Conservation (phyloP, 1,284 basidiomycete genomes). For the Athelia psychrophila region DNA sequence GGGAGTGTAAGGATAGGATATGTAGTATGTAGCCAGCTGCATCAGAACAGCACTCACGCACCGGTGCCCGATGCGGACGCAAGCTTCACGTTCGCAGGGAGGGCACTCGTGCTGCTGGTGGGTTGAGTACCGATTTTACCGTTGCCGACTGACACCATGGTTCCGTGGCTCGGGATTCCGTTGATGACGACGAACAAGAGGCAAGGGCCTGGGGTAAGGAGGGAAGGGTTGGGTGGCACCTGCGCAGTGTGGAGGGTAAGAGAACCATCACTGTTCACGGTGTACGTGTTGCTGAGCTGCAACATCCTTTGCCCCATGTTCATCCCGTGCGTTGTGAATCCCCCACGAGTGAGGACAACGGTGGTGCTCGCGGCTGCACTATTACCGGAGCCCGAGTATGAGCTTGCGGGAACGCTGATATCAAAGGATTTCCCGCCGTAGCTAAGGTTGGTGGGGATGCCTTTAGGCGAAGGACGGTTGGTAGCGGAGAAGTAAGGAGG, state of each 20-base stretch:
- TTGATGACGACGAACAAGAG: conserved; percentile 79
- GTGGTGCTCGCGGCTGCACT: conserved; percentile 75
- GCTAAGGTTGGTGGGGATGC: conserved; percentile 68
- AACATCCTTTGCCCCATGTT: conserved; percentile 88
- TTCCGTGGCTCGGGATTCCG: conserved; percentile 82
- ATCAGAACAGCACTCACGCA: too few species aligned
- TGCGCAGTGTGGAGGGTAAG: conserved; percentile 77
- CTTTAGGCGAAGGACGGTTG: conserved; percentile 68
- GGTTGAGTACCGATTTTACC: conserved; percentile 75
- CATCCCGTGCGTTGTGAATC: conserved; percentile 95
- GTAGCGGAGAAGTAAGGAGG: conserved; percentile 78
- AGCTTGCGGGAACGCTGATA: conserved; percentile 51
- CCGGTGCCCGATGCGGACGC: conserved; percentile 40
- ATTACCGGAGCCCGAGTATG: conserved; percentile 68
- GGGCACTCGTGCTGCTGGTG: conserved; percentile 34
- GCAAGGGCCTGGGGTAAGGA: conserved; percentile 85
- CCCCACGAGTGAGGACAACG: conserved; percentile 80
- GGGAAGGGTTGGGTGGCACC: conserved; percentile 76
- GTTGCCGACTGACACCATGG: conserved; percentile 75
- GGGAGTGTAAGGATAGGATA: too few species aligned
- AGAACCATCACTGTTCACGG: conserved; percentile 73
- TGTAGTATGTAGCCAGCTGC: too few species aligned
- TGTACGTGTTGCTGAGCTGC: conserved; percentile 80
- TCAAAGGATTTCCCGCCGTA: conserved; percentile 90
- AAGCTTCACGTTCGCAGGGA: conserved; percentile 53